phyloP scores from a whole-genome alignment of 2,329 filamentous ascomycete species.

The Albophoma yamanashiensis region DNA sequence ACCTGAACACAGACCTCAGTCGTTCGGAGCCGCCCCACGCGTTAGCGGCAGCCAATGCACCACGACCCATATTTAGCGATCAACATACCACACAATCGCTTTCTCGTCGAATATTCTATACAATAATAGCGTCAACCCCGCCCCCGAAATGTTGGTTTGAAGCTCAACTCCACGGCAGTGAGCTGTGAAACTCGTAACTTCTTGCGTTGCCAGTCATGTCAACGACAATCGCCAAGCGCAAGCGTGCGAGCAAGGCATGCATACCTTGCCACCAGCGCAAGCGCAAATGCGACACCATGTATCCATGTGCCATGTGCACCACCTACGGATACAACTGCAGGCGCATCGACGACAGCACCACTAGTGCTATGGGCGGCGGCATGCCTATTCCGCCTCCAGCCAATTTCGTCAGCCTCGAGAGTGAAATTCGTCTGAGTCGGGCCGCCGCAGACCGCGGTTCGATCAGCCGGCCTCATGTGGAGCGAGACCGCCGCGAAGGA shows the following conservation, averaged over 20 bases:
- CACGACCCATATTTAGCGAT: too few species aligned
- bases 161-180: too few species aligned
- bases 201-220: constrained; percentile 4
- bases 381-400: not conserved
- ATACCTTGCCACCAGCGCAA: constrained; percentile 13
- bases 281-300: constrained; percentile 12
- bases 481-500: not conserved
- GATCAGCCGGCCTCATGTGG: too few species aligned
- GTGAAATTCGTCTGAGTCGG: not conserved
- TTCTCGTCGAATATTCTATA: too few species aligned
- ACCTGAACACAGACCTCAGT: too few species aligned
- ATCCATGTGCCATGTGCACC: constrained; percentile 11
- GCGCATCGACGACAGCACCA: constrained; percentile 5
- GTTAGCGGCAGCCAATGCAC: too few species aligned
- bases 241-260: constrained; percentile 11
- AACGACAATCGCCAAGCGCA: constrained; percentile 6
- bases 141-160: too few species aligned
- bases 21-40: too few species aligned
- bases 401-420: constrained; percentile 4
- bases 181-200: not conserved
- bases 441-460: not conserved
- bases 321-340: constrained; percentile 12
- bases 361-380: not conserved
- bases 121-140: too few species aligned
- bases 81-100: too few species aligned